Conservation (phyloP, 768 basidiomycete genomes). For the Mycena crocata region DNA sequence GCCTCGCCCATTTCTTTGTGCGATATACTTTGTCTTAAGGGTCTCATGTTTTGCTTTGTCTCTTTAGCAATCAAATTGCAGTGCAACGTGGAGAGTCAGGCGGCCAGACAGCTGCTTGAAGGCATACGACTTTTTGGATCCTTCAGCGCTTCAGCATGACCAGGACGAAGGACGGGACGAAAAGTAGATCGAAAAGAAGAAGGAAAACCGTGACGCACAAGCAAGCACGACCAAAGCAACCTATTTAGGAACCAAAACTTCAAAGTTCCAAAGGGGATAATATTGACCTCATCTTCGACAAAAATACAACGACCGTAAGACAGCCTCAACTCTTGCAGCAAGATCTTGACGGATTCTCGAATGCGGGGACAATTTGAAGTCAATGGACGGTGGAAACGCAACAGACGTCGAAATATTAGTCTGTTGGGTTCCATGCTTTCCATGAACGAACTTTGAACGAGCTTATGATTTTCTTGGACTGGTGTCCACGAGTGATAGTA, state of each 20-base stretch:
- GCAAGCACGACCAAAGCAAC: not conserved
- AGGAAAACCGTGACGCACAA: not conserved
- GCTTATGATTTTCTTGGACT: no score
- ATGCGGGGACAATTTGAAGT: no score
- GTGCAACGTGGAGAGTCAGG: not conserved
- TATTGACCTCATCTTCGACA: no score
- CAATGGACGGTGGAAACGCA: no score
- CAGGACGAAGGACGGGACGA: not conserved
- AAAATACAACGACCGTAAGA: no score
- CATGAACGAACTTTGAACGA: no score
- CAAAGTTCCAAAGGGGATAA: constrained; percentile 8
- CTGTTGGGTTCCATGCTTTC: no score
- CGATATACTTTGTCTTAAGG: constrained; percentile 14
- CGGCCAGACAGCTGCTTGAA: not conserved
- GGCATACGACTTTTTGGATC: not conserved
- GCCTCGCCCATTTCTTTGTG: constrained; percentile 10
- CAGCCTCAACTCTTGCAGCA: no score
- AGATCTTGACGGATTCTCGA: no score
- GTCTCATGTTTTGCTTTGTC: constrained; percentile 20
- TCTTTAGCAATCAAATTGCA: not conserved
- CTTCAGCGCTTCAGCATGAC: not conserved
- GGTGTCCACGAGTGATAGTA: not conserved
- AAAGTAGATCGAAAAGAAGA: not conserved
- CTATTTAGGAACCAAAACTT: constrained; percentile 13
- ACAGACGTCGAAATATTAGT: no score